Percentiles rank a stretch among this genome's conserved stretches.
phyloP scores from a whole-genome alignment of 768 basidiomycete genomes.

The Fomitopsis pulvina region DNA sequence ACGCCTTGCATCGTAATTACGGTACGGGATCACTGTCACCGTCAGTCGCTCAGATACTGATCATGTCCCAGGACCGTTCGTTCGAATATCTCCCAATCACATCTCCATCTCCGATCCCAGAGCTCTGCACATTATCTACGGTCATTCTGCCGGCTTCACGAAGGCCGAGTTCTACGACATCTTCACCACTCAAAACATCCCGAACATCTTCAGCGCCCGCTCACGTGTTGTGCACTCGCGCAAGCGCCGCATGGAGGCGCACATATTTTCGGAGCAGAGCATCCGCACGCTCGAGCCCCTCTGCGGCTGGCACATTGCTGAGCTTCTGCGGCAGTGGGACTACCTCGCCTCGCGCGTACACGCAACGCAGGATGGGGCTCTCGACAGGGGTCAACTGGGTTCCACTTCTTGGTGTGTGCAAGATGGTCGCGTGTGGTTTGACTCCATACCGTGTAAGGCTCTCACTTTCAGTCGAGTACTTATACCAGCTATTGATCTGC shows the following conservation, averaged over 20 bases:
- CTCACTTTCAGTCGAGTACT: neutral
- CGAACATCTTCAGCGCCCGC: conserved; percentile 65
- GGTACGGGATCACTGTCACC: no score
- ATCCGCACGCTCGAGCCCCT: conserved; percentile 77
- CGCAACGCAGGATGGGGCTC: neutral
- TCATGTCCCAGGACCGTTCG: conserved; percentile 23
- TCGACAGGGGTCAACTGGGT: no score
- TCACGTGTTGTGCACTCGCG: conserved; percentile 71
- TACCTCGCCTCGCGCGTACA: conserved; percentile 32
- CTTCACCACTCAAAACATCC: conserved; percentile 26
- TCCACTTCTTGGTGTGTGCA: no score
- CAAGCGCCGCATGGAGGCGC: conserved; percentile 80
- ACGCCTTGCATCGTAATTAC: conserved; percentile 34
- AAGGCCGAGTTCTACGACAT: conserved; percentile 36
- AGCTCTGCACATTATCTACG: conserved; percentile 35
- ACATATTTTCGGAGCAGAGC: conserved; percentile 69
- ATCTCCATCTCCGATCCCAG: conserved; percentile 36
- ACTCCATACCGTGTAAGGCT: conserved; percentile 58
- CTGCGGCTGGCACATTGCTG: conserved; percentile 49
- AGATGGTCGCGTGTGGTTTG: conserved; percentile 56
- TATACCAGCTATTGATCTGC: neutral
- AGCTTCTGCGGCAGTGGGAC: conserved; percentile 68
- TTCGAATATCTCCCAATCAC: conserved; percentile 34
- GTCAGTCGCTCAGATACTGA: neutral
- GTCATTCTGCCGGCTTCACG: conserved; percentile 32